Evolutionary conservation across 129 eudicot species (phyloP).

Genomic region (Helianthus annuus): DNA sequence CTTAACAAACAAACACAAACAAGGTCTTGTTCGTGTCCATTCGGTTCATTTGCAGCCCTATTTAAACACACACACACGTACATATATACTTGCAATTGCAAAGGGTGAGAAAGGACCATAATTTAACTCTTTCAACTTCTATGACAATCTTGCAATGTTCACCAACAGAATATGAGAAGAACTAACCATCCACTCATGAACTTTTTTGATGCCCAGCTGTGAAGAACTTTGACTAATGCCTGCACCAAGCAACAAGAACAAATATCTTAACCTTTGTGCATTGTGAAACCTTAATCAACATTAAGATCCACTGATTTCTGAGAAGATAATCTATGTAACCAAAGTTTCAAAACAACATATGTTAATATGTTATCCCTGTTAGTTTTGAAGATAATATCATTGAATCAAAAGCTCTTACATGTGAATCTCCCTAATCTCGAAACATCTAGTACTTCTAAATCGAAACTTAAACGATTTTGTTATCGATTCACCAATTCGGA

Average conservation of each 20-base stretch:
- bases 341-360: slow-evolving; percentile 4
- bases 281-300: slow-evolving; percentile 8
- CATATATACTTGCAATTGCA: background rate
- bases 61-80: too few relatives aligned
- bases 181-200: slow-evolving; percentile 87
- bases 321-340: background rate
- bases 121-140: slow-evolving; percentile 1
- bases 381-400: background rate
- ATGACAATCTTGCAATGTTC: slow-evolving; percentile 1
- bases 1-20: too few relatives aligned
- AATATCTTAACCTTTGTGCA: slow-evolving; percentile 1
- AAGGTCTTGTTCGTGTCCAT: too few relatives aligned
- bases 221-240: slow-evolving; percentile 66
- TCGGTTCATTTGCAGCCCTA: too few relatives aligned
- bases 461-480: background rate
- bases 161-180: background rate
- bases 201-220: slow-evolving; percentile 84
- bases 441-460: background rate
- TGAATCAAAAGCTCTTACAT: too few relatives aligned
- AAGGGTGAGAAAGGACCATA: background rate
- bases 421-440: background rate
- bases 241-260: slow-evolving; percentile 38
- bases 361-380: background rate
- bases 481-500: background rate
- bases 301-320: background rate